A percentile compares a stretch with the other conserved stretches of the same genome.
phyloP scores from a whole-genome alignment of 2,329 filamentous ascomycete species.

The Allantophomopsis cytisporea region DNA sequence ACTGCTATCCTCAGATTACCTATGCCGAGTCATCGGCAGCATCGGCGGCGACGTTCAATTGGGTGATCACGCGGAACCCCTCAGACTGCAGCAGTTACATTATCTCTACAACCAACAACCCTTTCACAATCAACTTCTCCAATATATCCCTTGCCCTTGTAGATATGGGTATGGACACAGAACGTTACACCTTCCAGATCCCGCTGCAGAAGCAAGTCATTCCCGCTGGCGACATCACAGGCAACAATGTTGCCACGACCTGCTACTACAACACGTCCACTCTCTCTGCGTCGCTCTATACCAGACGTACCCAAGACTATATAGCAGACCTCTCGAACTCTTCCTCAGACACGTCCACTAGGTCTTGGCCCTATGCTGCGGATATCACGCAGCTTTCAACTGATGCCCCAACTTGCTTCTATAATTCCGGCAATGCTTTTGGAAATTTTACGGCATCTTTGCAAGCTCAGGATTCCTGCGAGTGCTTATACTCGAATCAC shows the following conservation, averaged over 20 bases:
- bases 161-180: slow-evolving; percentile 29
- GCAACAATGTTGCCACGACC: slow-evolving; percentile 28
- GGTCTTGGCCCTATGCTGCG: slow-evolving; percentile 43
- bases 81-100: slow-evolving; percentile 26
- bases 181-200: slow-evolving; percentile 45
- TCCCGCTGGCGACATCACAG: slow-evolving; percentile 28
- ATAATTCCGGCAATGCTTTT: slow-evolving; percentile 27
- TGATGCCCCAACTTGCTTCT: no score
- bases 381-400: slow-evolving; percentile 36
- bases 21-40: slow-evolving; percentile 26
- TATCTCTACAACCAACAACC: slow-evolving; percentile 41
- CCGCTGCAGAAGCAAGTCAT: slow-evolving; percentile 36
- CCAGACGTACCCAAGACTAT: slow-evolving; percentile 28
- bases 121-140: slow-evolving; percentile 40
- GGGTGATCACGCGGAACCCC: slow-evolving; percentile 35
- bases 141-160: slow-evolving; percentile 34
- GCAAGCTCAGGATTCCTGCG: slow-evolving; percentile 6
- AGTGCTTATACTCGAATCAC: slow-evolving; percentile 14
- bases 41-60: slow-evolving; percentile 40
- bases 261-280: slow-evolving; percentile 45
- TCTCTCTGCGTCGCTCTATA: slow-evolving; percentile 46
- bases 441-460: slow-evolving; percentile 24
- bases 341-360: slow-evolving; percentile 15
- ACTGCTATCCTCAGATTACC: slow-evolving; percentile 42
- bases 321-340: slow-evolving; percentile 11